Evolutionary conservation across 2,329 filamentous ascomycete species (phyloP), one percentile per base, ranked within the genome.

Genomic region (Penicillium sp.): DNA sequence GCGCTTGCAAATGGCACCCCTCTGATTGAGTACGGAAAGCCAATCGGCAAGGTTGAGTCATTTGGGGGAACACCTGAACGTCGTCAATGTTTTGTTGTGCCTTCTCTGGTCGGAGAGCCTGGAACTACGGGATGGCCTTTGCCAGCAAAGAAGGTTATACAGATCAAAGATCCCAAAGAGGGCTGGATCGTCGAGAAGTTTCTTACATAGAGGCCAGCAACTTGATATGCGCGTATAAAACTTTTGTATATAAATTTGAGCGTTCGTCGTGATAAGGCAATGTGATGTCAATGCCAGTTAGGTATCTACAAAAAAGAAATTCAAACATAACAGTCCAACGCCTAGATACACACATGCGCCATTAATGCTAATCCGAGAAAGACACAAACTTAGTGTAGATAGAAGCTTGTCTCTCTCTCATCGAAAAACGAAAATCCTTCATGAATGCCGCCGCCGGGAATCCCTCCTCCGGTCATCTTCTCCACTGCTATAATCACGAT

Each of bases 1-100:
- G 85, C 84, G 1, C 78, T 97, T 55, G 90, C 91, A 5, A 88
- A 91, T 68, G 90, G 89, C 0, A 97, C 94, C 12, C 90, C 91
- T 49, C 76, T 99, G 54, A 72, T 97, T 21, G 83, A 83, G 38
- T 91, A 93, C 63, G 90, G 91, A 3, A 97, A 97, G 77, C 93
- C 94, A 1, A 86, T 97, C 68, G 94, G 94, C 64, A 92, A 94
- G 77, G 83, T 89, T 14, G 78, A 81, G 60, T 71, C 74, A 42
- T 74, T 78, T 48, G 74, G 71, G 11, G 78, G 76, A 0, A 70
- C 74, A 49, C 74, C 70, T 45, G 79, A 78, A 64, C 75, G 75
- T 60, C 82, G 92, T 49, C 88, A 94, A 72, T 91, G 89, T 64
- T 95, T 89, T 83, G 89, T 96, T 2, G 83, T 93, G 62, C 87